Base-by-base conservation (phyloP, 1,284 basidiomycete genomes). In the Sphaerobolus stellatus region DNA sequence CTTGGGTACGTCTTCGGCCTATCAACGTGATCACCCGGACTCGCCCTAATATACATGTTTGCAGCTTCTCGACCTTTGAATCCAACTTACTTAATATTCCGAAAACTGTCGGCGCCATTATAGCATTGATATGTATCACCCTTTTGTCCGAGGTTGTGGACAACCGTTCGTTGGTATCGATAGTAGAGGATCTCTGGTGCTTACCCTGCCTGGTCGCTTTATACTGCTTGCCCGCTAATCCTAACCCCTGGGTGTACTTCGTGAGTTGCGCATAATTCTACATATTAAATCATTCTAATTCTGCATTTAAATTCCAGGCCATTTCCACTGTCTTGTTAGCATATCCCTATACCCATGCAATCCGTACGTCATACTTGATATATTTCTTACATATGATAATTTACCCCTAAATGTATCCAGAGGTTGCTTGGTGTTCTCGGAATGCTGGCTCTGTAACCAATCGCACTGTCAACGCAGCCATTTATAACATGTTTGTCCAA, bases 31-130 rank as follows among this genome's bases (percentile, higher is more conserved):
- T 33, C 40, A 13, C 3, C 41, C 14, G 16, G 11, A 14, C 11
- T 30, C 28, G 16, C n/a, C 11, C 20, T 36, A 36, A 34, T 43
- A 16, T 28, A 44, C 52, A 27, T 1, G n/a, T n/a, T n/a, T n/a
- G n/a, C 46, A 81, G 81, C 2, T 88, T 88, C 68, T 70, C 69
- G 58, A 88, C 83, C 1, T 79, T 84, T 49, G 63, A 79, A 52
- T 76, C 81, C 9, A 88, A 85, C 63, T 67, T 88, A 30, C 72
- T 88, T 49, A 78, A 75, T 4, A 83, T 88, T 48, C 84, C 84
- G 0, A 76, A 73, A 3, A 73, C 71, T 3, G 71, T 77, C 4
- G 62, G 69, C 1, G 72, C 70, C 2, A 76, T 79, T 27, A 46
- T 78, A 8, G 75, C 68, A 13, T 78, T 79, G 72, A 70, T 76